phyloP scores from a whole-genome alignment of 1,284 basidiomycete species.

The Boletus nobilissimus region DNA sequence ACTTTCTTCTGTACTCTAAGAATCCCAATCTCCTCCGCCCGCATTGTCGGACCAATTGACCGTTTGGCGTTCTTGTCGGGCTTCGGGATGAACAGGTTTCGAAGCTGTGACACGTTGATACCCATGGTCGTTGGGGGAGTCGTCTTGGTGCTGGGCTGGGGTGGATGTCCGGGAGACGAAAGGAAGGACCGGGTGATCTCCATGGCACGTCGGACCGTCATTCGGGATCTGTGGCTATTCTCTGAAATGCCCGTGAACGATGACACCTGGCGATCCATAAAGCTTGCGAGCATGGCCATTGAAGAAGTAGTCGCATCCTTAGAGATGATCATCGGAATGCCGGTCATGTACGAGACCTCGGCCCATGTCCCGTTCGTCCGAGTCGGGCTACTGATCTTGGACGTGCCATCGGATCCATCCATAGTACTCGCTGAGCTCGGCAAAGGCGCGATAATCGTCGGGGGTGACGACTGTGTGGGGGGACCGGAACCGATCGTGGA shows the following conservation, averaged over 20 bases:
- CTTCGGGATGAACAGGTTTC: not conserved
- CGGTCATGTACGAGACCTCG: not conserved
- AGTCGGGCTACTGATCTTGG: not conserved
- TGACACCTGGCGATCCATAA: not conserved
- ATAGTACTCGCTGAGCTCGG: not conserved
- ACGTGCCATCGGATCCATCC: not conserved
- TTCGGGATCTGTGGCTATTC: not conserved
- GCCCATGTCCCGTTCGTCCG: not conserved
- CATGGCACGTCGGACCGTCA: not conserved
- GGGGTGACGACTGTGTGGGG: not conserved
- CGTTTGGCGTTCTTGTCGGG: slow-evolving; percentile 7
- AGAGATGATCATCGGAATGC: not conserved
- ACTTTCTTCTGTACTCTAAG: slow-evolving; percentile 4
- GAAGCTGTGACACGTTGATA: not conserved
- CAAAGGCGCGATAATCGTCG: not conserved
- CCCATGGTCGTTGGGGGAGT: not conserved
- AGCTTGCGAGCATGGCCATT: not conserved
- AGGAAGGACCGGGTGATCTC: slow-evolving; percentile 8
- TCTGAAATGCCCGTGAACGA: not conserved
- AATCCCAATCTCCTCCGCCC: slow-evolving; percentile 1
- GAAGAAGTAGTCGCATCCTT: not conserved
- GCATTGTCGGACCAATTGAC: not conserved
- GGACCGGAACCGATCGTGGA: not conserved
- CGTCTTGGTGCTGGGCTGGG: not conserved
- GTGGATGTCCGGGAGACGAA: not conserved